Evolutionary conservation across 257 asterid genomes (phyloP).

Genomic region (Primulina huaijiensis): DNA sequence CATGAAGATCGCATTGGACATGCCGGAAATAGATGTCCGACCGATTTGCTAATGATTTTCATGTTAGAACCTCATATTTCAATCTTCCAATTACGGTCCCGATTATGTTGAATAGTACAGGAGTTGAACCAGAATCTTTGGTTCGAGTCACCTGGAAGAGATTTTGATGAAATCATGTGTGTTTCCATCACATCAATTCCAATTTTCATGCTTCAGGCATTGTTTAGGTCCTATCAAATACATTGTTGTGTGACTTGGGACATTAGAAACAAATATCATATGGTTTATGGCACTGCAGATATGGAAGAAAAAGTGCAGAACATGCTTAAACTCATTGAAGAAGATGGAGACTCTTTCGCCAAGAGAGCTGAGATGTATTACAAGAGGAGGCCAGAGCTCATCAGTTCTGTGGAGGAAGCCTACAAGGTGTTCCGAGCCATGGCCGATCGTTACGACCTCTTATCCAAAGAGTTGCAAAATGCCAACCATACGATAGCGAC

Average conservation of each 20-base stretch:
- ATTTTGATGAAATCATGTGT: too few species aligned
- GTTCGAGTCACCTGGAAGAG: not conserved
- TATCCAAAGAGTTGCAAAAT: constrained; percentile 73
- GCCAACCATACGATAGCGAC: constrained; percentile 59
- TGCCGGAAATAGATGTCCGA: too few species aligned
- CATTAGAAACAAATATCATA: not conserved
- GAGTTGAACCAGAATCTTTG: not conserved
- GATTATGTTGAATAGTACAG: not conserved
- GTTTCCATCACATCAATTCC: not conserved
- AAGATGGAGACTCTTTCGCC: constrained; percentile 89
- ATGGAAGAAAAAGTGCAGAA: constrained; percentile 77
- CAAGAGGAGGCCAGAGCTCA: constrained; percentile 77
- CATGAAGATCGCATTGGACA: too few species aligned
- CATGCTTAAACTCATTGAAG: constrained; percentile 74
- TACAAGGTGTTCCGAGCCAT: constrained; percentile 67
- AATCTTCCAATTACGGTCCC: too few species aligned
- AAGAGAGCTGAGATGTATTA: constrained; percentile 90
- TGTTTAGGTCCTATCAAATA: not conserved
- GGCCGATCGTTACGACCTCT: constrained; percentile 78
- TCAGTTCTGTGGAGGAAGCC: constrained; percentile 69
- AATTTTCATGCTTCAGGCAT: not conserved
- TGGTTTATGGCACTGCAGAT: constrained; percentile 38
- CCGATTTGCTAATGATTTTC: too few species aligned
- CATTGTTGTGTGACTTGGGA: not conserved
- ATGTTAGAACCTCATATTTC: too few species aligned